Evolutionary conservation across 371 early-diverging fungal species (phyloP).

Genomic region (Massospora cicadina): DNA sequence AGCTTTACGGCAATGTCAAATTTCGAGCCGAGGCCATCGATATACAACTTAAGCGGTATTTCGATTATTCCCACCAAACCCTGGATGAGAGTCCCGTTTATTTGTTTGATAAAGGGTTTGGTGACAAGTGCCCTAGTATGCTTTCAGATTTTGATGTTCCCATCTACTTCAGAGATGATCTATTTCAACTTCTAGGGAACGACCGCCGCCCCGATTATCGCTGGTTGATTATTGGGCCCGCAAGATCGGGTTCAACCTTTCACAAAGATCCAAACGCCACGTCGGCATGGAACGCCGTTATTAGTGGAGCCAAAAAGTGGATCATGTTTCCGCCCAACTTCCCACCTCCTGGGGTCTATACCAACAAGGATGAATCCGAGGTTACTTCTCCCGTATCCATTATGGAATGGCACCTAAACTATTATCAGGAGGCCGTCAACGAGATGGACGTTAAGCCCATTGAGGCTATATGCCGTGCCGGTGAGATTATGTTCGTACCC

Average conservation of each 20-base stretch:
- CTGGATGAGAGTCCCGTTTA: slow-evolving; percentile 40
- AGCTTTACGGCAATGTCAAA: slow-evolving; percentile 20
- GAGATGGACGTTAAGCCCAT: slow-evolving; percentile 20
- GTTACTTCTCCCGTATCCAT: slow-evolving; percentile 47
- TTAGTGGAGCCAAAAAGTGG: slow-evolving; percentile 37
- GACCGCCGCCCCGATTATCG: slow-evolving; percentile 37
- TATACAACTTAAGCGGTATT: slow-evolving; percentile 28
- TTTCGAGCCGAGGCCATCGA: slow-evolving; percentile 43
- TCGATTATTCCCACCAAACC: slow-evolving; percentile 21
- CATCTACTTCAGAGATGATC: slow-evolving; percentile 34
- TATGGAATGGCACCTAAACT: slow-evolving; percentile 40
- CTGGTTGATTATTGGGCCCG: slow-evolving; percentile 55
- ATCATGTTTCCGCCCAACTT: slow-evolving; percentile 39
- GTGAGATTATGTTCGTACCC: slow-evolving; percentile 50
- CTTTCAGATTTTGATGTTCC: slow-evolving; percentile 34
- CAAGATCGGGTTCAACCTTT: slow-evolving; percentile 36
- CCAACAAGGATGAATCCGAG: slow-evolving; percentile 35
- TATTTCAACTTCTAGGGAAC: slow-evolving; percentile 27
- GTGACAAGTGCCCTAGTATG: slow-evolving; percentile 21
- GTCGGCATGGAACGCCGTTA: slow-evolving; percentile 50
- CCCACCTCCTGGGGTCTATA: slow-evolving; percentile 47
- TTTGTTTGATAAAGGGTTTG: slow-evolving; percentile 45
- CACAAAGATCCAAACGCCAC: slow-evolving; percentile 54
- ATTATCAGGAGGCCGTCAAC: slow-evolving; percentile 20
- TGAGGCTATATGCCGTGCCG: slow-evolving; percentile 36